Evolutionary conservation across 73 alveolate genomes (phyloP).

Genomic region (Stentor roeselii): DNA sequence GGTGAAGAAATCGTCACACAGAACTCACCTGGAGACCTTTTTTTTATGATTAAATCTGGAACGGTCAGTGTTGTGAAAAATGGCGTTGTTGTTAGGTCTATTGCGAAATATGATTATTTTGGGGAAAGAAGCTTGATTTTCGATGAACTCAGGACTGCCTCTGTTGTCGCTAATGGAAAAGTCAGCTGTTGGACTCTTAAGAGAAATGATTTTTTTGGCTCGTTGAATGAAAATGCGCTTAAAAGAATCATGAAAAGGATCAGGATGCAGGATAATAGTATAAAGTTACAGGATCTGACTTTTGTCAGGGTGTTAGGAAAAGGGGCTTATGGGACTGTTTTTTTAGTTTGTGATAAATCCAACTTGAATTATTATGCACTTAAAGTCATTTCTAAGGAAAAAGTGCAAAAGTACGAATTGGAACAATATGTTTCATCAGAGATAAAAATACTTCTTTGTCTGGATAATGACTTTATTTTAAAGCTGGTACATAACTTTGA

Average conservation of each 20-base stretch:
- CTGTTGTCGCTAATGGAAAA: conserved; percentile 53
- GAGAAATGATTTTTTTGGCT: conserved; percentile 28
- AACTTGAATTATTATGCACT: not conserved
- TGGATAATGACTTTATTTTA: conserved; percentile 4
- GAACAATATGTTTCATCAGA: not conserved
- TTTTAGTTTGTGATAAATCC: not conserved
- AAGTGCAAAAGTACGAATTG: not conserved
- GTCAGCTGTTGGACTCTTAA: conserved; percentile 38
- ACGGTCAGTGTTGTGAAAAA: conserved; percentile 35
- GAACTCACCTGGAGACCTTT: conserved; percentile 37
- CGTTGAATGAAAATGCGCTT: conserved; percentile 30
- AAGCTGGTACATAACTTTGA: conserved; percentile 20
- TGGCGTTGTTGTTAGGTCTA: conserved; percentile 40
- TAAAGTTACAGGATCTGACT: conserved; percentile 38
- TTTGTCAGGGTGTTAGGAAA: conserved; percentile 45
- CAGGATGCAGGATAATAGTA: conserved; percentile 47
- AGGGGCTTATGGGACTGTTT: conserved; percentile 45
- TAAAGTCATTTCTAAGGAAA: not conserved
- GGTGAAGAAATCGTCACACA: conserved; percentile 37
- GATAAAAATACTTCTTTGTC: not conserved
- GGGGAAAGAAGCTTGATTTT: conserved; percentile 48
- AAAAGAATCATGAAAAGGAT: conserved; percentile 34
- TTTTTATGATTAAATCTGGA: conserved; percentile 50
- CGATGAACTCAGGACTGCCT: conserved; percentile 52
- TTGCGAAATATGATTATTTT: conserved; percentile 53